Evolutionary conservation across 202 grass and related monocot species (phyloP).

Genomic region (Thinopyrum obtusiflorum): DNA sequence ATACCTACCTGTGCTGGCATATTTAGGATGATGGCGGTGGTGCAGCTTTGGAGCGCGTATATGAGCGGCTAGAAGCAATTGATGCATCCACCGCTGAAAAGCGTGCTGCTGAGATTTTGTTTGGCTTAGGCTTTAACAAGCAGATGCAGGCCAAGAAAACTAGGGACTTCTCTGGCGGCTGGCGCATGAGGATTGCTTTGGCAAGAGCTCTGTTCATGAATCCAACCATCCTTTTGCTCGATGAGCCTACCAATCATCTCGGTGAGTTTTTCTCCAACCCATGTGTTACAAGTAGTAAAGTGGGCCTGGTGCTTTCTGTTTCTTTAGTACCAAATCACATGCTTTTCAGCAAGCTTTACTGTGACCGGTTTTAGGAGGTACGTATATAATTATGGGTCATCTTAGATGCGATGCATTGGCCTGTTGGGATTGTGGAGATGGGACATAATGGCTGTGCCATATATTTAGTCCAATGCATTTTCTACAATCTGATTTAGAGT

Average conservation of each 20-base stretch:
- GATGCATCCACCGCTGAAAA: slow-evolving; percentile 94
- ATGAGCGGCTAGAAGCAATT: slow-evolving; percentile 81
- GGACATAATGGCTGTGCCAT: too few relatives aligned
- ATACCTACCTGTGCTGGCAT: not conserved
- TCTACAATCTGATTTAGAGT: too few relatives aligned
- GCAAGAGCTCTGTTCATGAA: slow-evolving; percentile 96
- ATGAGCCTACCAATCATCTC: slow-evolving; percentile 96
- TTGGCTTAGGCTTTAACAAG: slow-evolving; percentile 88
- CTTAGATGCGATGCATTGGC: too few relatives aligned
- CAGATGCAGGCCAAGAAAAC: slow-evolving; percentile 98
- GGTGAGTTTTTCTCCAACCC: slow-evolving; percentile 42
- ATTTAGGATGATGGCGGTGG: slow-evolving; percentile 83
- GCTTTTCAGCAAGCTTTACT: not conserved
- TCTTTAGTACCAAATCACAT: not conserved
- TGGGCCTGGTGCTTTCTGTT: not conserved
- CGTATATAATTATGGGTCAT: too few relatives aligned
- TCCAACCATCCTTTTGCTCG: slow-evolving; percentile 92
- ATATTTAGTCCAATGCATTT: too few relatives aligned
- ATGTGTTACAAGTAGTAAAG: not conserved
- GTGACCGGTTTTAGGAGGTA: not conserved
- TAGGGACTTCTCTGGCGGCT: slow-evolving; percentile 85
- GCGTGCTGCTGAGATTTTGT: slow-evolving; percentile 87
- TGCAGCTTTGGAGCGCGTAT: slow-evolving; percentile 77
- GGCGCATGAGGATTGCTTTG: slow-evolving; percentile 96
- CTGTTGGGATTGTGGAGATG: too few relatives aligned